Evolutionary conservation across 345 rosid genomes (phyloP), one percentile per base, ranked within the genome.

Genomic region (Bruguiera parviflora): DNA sequence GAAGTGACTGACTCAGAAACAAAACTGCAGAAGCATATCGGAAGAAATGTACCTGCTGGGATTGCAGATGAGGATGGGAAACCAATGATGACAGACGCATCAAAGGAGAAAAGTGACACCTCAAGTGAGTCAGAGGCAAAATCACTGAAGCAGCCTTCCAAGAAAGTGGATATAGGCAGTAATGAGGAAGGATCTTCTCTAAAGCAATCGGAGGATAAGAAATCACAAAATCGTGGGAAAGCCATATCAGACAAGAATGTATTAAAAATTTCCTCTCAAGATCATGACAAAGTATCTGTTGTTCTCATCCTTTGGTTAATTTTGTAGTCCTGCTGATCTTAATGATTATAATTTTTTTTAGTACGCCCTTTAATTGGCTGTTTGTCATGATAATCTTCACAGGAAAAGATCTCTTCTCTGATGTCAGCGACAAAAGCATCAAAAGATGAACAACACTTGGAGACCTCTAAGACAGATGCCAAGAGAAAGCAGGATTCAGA

Each of bases 401-500:
- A 85, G 92, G 90, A 81, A 71, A 82, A 70, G 73, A 64, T 67
- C 73, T 78, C 87, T 72, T 82, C 96, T 49, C 79, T 80, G 52
- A 90, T 87, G 81, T 74, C 87, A 5, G 75, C 75, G 39, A 47
- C 69, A 66, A 89, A 88, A 73, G 69, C 71, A 65, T 74, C 67
- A 27, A 82, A 78, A 78, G 89, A 82, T 77, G 86, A 69, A 52
- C 80, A 71, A 57, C 85, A 72, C 19, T 21, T 37, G 65, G 87
- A 82, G 68, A 86, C 79, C 70, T 80, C 92, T 20, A 78, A 82
- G 84, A 71, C 85, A 63, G 77, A 67, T 75, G 32, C 76, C 61
- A 92, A 85, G 88, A 84, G 92, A 71, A 90, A 82, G 78, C 88
- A 74, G 10, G 75, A 86, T 61, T 73, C 74, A 28, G 91, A 65